A percentile compares a stretch with the other conserved stretches of the same genome.
These are phyloP conservation scores for Dimocarpus longan DNA, from an alignment of 345 rosid genomes.

Conservation along the genomic window DNA sequence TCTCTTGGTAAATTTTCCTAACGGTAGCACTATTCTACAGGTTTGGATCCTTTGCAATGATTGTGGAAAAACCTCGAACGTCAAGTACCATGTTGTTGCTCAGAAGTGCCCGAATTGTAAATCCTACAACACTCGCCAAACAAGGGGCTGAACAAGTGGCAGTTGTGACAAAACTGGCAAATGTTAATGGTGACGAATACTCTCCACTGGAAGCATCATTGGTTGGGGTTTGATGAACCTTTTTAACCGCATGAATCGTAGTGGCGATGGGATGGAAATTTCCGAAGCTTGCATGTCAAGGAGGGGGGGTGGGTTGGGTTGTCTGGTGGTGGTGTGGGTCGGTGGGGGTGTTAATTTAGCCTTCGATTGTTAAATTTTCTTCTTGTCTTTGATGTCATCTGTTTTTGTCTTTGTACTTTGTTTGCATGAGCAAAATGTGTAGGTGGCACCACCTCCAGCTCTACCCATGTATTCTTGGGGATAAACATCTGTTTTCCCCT, in stretches of 20 bases:
- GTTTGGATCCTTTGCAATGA: slow-evolving; percentile 89
- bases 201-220: not conserved
- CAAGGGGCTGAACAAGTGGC: slow-evolving; percentile 40
- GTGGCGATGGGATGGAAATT: not conserved
- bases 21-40: slow-evolving; percentile 28
- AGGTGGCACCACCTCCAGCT: too few relatives aligned
- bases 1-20: not conserved
- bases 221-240: not conserved
- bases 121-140: slow-evolving; percentile 81
- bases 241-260: not conserved
- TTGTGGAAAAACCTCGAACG: slow-evolving; percentile 63
- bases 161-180: not conserved
- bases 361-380: not conserved
- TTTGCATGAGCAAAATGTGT: too few relatives aligned
- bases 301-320: not conserved
- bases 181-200: not conserved
- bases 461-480: too few relatives aligned
- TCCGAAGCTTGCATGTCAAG: not conserved
- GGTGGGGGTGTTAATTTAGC: not conserved
- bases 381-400: not conserved
- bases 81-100: slow-evolving; percentile 73
- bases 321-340: too few relatives aligned
- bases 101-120: slow-evolving; percentile 80
- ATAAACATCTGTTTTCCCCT: not conserved
- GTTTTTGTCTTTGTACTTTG: not conserved